Base-by-base conservation (phyloP, 208 protist species). In the Acanthamoeba castellanii region DNA sequence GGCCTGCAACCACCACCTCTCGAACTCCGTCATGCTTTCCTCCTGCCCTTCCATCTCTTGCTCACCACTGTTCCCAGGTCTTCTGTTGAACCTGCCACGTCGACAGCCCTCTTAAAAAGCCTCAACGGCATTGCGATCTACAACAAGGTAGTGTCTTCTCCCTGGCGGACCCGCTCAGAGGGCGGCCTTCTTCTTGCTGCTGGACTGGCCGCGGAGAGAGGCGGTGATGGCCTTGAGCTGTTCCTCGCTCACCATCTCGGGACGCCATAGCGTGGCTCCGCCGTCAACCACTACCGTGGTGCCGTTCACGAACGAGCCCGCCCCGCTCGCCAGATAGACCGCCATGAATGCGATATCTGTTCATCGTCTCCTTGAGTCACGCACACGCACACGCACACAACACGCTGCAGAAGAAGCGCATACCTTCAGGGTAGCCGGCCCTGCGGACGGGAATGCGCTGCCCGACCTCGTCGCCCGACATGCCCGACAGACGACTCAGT, bases 221-320 rank as follows among this genome's bases (percentile, higher is more conserved):
- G 81, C 81, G 32, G 81, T 88, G 50, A 88, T 88, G 50, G 81
- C 52, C 50, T 55, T 64, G 52, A 88, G 81, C 81, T 88, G 45
- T n/a, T 88, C 81, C 81, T 88, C 50, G 52, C 81, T 88, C 42
- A 88, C 81, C 81, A 88, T 47, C 34, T 55, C 50, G 6, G 81
- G 81, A 14, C 81, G 45, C 81, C 81, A 88, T 1, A 88, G 50
- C 22, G 81, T 42, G 20, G 81, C 81, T n/a, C 81, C 87, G 3
- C 87, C 87, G 25, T 92, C 87, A 14, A 92, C 87, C 30, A 92
- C 87, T 30, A 92, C 64, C 11, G 87, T 92, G 27, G 55, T 68
- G 27, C 87, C 87, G 25, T 30, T 92, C 25, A 92, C 47, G 1
- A 68, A 92, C 22, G 87, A 72, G 16, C 61, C 87, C 22, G 87